phyloP scores from a whole-genome alignment of 148 eudicot genomes.

The Arbutus unedo region DNA sequence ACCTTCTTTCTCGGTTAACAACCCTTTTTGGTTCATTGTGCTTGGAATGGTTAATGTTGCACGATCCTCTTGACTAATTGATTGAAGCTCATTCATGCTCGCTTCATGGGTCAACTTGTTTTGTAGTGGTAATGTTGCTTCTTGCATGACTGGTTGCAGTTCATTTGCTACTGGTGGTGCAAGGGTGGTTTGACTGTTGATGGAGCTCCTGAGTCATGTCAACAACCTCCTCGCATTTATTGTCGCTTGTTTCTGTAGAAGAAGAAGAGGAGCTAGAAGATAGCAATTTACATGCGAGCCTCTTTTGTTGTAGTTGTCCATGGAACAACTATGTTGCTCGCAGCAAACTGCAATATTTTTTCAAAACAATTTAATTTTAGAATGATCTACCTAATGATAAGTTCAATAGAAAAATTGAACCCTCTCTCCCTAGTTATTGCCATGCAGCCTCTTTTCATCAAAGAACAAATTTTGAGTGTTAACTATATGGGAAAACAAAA shows the following conservation, averaged over 20 bases:
- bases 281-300: constrained; percentile 21
- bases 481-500: no score
- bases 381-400: no score
- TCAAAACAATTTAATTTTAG: neutral
- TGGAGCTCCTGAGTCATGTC: constrained; percentile 34
- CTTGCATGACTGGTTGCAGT: constrained; percentile 2
- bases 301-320: constrained; percentile 37
- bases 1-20: neutral
- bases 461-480: no score
- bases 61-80: neutral
- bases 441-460: no score
- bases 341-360: constrained; percentile 18
- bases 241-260: constrained; percentile 67
- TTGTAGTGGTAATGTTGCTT: neutral
- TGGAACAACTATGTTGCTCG: constrained; percentile 48
- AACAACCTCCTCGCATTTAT: constrained; percentile 57
- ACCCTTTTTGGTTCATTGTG: neutral
- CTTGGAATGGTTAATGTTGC: neutral
- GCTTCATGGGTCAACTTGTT: neutral
- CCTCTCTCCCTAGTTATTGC: no score
- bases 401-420: no score
- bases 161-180: constrained; percentile 18
- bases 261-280: constrained; percentile 50
- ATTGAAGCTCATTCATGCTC: neutral
- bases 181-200: constrained; percentile 12